Conservation (phyloP, 345 rosid genomes). For the Anacardium occidentale region DNA sequence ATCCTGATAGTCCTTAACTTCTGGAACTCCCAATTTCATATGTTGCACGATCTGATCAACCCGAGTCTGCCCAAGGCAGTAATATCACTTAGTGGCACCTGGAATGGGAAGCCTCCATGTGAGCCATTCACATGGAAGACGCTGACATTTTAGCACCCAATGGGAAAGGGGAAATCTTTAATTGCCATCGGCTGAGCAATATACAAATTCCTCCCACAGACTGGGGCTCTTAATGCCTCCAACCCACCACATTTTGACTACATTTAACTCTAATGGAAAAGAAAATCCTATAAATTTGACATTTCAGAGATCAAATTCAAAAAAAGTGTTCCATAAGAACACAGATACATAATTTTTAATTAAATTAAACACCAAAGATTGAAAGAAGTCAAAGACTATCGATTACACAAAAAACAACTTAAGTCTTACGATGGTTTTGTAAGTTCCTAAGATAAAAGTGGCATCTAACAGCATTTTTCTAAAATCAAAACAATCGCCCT, state of each 20-base stretch:
- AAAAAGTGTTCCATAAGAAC: too few species aligned
- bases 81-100: conserved; percentile 72
- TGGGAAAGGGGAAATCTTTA: conserved; percentile 35
- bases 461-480: too few species aligned
- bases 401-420: too few species aligned
- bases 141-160: conserved; percentile 44
- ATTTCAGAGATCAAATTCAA: background rate
- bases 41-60: conserved; percentile 67
- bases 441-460: too few species aligned
- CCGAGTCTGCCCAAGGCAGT: conserved; percentile 86
- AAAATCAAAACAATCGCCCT: too few species aligned
- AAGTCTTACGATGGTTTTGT: too few species aligned
- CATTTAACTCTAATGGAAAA: background rate
- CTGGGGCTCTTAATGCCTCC: conserved; percentile 35
- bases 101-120: conserved; percentile 63
- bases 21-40: conserved; percentile 57
- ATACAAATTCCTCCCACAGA: conserved; percentile 38
- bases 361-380: too few species aligned
- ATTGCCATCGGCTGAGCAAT: conserved; percentile 41
- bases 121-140: conserved; percentile 51
- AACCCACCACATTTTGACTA: conserved; percentile 17
- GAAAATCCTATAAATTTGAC: conserved; percentile 4
- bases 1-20: conserved; percentile 33
- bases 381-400: background rate
- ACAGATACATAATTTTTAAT: too few species aligned